A percentile compares a stretch with the other conserved stretches of the same genome.
Conservation (phyloP, 805 yeast genomes). For the Kuraishia piskuri region DNA sequence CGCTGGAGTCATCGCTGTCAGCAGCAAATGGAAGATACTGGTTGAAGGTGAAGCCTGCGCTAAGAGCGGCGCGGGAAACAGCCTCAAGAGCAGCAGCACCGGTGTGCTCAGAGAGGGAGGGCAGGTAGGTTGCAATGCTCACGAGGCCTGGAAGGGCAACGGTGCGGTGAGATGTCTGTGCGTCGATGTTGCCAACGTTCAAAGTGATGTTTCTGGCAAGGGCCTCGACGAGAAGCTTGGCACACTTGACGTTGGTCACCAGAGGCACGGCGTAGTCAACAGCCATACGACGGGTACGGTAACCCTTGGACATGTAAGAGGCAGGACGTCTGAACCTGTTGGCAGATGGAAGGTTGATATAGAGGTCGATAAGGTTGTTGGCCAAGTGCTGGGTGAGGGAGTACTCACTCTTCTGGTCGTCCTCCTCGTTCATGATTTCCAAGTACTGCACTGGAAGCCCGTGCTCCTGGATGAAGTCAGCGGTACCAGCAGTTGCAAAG, state of each 20-base stretch:
- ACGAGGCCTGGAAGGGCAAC: slow-evolving; percentile 80
- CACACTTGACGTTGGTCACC: slow-evolving; percentile 96
- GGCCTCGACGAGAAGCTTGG: slow-evolving; percentile 94
- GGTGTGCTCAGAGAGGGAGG: slow-evolving; percentile 42
- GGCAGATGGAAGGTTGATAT: slow-evolving; percentile 93
- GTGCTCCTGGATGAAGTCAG: slow-evolving; percentile 95
- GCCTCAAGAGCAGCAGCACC: slow-evolving; percentile 53
- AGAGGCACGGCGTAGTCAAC: slow-evolving; percentile 97
- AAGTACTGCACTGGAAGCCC: slow-evolving; percentile 89
- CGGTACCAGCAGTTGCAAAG: slow-evolving; percentile 98
- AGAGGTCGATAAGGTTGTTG: slow-evolving; percentile 90
- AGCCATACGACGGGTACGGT: slow-evolving; percentile 98
- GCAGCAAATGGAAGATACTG: slow-evolving; percentile 69
- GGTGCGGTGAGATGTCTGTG: slow-evolving; percentile 85
- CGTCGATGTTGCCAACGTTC: slow-evolving; percentile 69
- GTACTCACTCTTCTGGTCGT: slow-evolving; percentile 82
- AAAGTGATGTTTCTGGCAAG: slow-evolving; percentile 60
- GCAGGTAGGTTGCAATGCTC: slow-evolving; percentile 72
- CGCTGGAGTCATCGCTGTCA: slow-evolving; percentile 51
- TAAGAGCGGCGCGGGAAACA: slow-evolving; percentile 61
- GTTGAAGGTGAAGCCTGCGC: slow-evolving; percentile 83
- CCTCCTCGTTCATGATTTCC: slow-evolving; percentile 70
- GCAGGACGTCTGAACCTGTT: slow-evolving; percentile 99
- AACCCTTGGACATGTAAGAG: slow-evolving; percentile 94
- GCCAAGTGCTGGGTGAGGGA: slow-evolving; percentile 95